Base-by-base conservation (phyloP, 371 early-diverging fungal genomes). In the Rhizomucor pusillus region DNA sequence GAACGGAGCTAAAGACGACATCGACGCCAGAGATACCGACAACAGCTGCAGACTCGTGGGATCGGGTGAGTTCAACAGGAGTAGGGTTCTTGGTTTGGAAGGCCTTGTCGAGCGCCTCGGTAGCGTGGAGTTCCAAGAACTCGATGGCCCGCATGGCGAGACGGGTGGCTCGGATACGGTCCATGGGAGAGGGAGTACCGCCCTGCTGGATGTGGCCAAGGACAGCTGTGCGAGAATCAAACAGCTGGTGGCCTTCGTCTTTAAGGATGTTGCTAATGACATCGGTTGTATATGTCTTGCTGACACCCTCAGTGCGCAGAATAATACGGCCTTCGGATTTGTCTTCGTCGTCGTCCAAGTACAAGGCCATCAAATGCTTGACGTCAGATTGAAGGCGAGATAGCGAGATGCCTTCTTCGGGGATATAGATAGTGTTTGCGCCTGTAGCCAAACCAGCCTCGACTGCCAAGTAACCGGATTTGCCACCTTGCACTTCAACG, bases 131-230 rank as follows among this genome's bases (percentile, higher is more conserved):
- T 59, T 81, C 82, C 53, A 85, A 57, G 59, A 82, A 87, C 7
- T 76, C 71, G 22, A 92, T 65, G 22, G 85, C 75, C 41, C 82
- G 76, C 34, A 90, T 85, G 14, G 95, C 96, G 54, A 94, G 76
- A 23, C 90, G 81, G 16, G 90, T 90, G 10, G 96, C 97, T 33
- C 94, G 87, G 56, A 97, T 86, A 52, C 99, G 90, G 73, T 99
- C 99, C 51, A 97, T 72, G 5, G 99, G 99, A 11, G 91, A 88
- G 9, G 99, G 97, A 14, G 90, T 88, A 41, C 90, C 91, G 51
- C 99, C 99, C 73, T 97, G 97, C 73, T 99, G 99, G 52, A 98
- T 78, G 63, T 98, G 96, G 12, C 99, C 99, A 37, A 99, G 77
- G 11, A 96, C 89, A 18, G 95, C 86, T 13, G 94, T 93, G 41